A percentile compares a stretch with the other conserved stretches of the same genome.
phyloP scores from a whole-genome alignment of 306 rosid species.

The Sphenostylis stenocarpa region DNA sequence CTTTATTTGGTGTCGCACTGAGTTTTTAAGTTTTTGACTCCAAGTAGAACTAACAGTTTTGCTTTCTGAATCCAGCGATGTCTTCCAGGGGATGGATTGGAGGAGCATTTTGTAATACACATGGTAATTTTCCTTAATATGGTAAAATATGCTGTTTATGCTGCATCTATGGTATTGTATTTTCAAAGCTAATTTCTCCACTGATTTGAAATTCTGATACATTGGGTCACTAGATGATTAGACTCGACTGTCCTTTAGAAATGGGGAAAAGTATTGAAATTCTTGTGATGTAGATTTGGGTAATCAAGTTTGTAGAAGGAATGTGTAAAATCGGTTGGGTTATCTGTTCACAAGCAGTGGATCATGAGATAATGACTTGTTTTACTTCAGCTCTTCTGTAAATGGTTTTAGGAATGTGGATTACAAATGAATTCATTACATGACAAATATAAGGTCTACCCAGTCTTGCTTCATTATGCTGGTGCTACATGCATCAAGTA shows the following conservation, averaged over 20 bases:
- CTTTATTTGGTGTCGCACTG: slow-evolving; percentile 3
- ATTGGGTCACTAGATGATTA: slow-evolving; percentile 6
- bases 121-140: slow-evolving; percentile 48
- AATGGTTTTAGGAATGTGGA: slow-evolving; percentile 1
- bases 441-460: background rate
- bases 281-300: background rate
- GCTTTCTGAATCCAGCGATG: slow-evolving; percentile 73
- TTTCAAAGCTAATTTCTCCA: background rate
- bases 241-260: background rate
- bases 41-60: slow-evolving; percentile 19
- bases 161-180: slow-evolving; percentile 10
- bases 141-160: slow-evolving; percentile 9
- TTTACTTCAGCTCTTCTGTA: slow-evolving; percentile 13
- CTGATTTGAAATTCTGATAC: background rate
- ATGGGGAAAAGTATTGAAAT: background rate
- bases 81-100: slow-evolving; percentile 82
- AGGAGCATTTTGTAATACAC: slow-evolving; percentile 87
- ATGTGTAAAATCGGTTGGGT: background rate
- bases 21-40: slow-evolving; percentile 9
- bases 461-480: background rate
- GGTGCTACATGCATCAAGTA: background rate
- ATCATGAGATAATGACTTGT: background rate
- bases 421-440: background rate
- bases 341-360: background rate
- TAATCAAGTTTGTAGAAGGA: background rate